Percentiles rank a stretch among this genome's conserved stretches.
These are phyloP conservation scores for Avena atlantica DNA, from an alignment of 176 grass and related monocot genomes.

Conservation along the genomic window DNA sequence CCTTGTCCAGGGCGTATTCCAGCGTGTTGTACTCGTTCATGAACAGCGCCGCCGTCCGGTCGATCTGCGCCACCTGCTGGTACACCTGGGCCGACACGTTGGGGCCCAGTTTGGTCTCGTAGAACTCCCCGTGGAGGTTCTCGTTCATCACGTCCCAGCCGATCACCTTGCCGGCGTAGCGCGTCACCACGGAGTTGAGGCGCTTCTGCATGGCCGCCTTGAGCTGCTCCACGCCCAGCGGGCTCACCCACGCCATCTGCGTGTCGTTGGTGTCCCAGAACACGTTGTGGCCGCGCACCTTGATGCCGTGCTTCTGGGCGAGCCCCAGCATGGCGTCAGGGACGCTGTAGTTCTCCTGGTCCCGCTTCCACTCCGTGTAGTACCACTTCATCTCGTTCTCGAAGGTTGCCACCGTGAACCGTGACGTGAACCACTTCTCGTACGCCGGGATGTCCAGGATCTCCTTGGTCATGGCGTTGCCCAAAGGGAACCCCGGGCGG, in stretches of 20 bases:
- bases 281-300: constrained; percentile 80
- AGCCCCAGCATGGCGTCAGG: constrained; percentile 72
- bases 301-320: constrained; percentile 33
- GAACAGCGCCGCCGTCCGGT: constrained; percentile 53
- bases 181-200: constrained; percentile 54
- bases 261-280: constrained; percentile 72
- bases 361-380: constrained; percentile 47
- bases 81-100: constrained; percentile 55
- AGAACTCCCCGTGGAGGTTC: constrained; percentile 83
- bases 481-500: constrained; percentile 62
- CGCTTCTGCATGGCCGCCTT: constrained; percentile 50
- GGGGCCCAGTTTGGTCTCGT: constrained; percentile 54
- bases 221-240: constrained; percentile 35
- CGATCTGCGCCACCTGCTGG: constrained; percentile 58
- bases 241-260: constrained; percentile 52
- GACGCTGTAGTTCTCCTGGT: constrained; percentile 57
- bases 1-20: constrained; percentile 56
- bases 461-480: constrained; percentile 57
- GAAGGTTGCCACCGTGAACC: constrained; percentile 82
- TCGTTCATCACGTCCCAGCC: constrained; percentile 92
- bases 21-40: constrained; percentile 86
- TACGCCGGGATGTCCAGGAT: constrained; percentile 59
- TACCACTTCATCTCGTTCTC: constrained; percentile 99
- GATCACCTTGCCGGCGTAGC: constrained; percentile 74
- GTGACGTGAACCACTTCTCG: constrained; percentile 82